Evolutionary conservation across 169 alveolate species (phyloP).

Genomic region (Perkinsus chesapeaki): DNA sequence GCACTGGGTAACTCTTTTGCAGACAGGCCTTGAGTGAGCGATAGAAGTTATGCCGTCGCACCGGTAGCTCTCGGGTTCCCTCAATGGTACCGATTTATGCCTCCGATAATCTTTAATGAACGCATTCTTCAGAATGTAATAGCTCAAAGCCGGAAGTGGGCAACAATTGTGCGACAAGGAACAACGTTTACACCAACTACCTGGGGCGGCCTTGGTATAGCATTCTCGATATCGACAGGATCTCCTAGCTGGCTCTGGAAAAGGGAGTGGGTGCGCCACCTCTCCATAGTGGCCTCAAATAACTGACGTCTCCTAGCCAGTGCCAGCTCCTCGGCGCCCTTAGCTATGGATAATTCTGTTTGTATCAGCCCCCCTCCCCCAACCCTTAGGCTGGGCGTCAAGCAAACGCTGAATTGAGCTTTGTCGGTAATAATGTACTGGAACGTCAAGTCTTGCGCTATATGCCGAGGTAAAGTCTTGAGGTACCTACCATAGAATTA

Average conservation of each 20-base stretch:
- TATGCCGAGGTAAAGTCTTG: neutral
- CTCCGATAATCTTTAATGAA: neutral
- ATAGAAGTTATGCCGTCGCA: neutral
- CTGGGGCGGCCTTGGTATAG: neutral
- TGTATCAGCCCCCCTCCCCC: neutral
- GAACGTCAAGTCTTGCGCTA: neutral
- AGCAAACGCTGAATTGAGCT: neutral
- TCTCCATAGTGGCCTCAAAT: neutral
- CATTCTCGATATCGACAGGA: neutral
- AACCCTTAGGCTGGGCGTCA: neutral
- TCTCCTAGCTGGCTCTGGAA: neutral
- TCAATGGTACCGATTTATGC: neutral
- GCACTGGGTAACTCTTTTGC: neutral
- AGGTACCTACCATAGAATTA: neutral
- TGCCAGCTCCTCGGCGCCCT: neutral
- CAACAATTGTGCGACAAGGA: no score
- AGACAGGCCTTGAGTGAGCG: neutral
- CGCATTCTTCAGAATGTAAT: neutral
- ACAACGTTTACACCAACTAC: no score
- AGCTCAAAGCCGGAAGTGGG: no score
- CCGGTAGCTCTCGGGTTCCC: neutral
- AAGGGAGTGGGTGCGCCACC: neutral
- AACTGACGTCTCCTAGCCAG: neutral
- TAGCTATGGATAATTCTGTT: neutral
- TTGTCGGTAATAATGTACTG: neutral